phyloP scores from a whole-genome alignment of 441 rosid genomes.

The Viola pubescens region DNA sequence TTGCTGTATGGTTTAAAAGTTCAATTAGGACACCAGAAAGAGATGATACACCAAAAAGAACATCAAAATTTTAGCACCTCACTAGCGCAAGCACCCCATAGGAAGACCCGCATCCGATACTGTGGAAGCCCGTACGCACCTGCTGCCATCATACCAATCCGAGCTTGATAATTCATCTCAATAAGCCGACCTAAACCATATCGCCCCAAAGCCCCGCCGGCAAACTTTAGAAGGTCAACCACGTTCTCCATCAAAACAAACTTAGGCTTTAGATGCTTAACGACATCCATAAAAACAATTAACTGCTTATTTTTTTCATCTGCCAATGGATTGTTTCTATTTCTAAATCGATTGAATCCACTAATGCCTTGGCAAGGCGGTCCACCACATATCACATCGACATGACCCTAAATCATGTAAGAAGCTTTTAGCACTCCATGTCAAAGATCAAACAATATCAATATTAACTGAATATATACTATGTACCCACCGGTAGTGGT shows the following conservation, averaged over 20 bases:
- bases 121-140: constrained; percentile 89
- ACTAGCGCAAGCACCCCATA: constrained; percentile 64
- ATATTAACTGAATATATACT: neutral
- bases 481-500: constrained; percentile 47
- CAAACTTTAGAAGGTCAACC: constrained; percentile 60
- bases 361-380: constrained; percentile 95
- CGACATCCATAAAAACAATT: constrained; percentile 56
- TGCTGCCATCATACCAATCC: constrained; percentile 80
- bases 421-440: neutral
- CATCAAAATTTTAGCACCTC: constrained; percentile 27
- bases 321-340: constrained; percentile 38
- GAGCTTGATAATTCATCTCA: constrained; percentile 58
- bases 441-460: neutral
- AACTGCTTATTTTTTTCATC: constrained; percentile 67
- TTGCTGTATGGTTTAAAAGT: constrained; percentile 29
- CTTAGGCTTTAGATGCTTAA: constrained; percentile 55
- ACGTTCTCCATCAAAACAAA: constrained; percentile 81
- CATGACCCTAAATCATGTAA: constrained; percentile 39
- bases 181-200: constrained; percentile 61
- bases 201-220: constrained; percentile 50
- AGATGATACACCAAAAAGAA: neutral
- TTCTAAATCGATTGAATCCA: constrained; percentile 67
- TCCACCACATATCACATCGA: constrained; percentile 77
- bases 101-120: constrained; percentile 64
- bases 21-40: neutral